Base-by-base conservation (phyloP, 805 yeast genomes). In the Candida insectorum region DNA sequence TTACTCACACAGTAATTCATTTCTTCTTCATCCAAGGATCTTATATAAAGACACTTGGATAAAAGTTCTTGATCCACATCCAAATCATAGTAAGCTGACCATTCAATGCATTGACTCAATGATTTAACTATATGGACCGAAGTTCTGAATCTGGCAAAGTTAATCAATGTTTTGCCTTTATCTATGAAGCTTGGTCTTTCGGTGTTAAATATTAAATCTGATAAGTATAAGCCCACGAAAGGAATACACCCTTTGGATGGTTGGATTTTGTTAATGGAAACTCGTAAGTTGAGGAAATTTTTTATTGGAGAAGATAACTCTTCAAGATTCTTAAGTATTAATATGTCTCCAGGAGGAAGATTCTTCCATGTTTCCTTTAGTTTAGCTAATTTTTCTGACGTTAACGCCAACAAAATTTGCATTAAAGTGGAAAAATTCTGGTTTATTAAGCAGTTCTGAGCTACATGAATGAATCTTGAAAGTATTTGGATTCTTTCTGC, bases 401-500 rank as follows among this genome's bases (percentile, higher is more conserved):
- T 81, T 40, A 91, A 67, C 0, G 95, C 97, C 34, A 89, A 64
- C 10, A 85, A 71, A 27, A 93, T 77, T 58, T 91, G 96, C 82
- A 87, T 83, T 58, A 87, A 62, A 0, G 97, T 83, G 7, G 95
- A 79, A 54, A 71, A 88, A 57, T 91, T 91, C 54, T 89, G 97
- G 36, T 83, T 52, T 9, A 60, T 59, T 28, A 71, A 69, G 54
- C 96, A 81, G 45, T 79, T 76, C 36, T 80, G 79, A 0, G 96
- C 97, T 35, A 91, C 63, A 47, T 86, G 95, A 38, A 91, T 86
- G 48, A 85, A 87, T 44, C 91, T 69, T n/a, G 87, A 79, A n/a
- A 89, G 74, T 1, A 89, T 72, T 36, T 76, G 69, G 26, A 79
- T 75, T 44, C 91, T 69, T 44, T 85, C 75, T 3, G 64, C 66